Conservation (phyloP, 352 stramenopile species). For the Peronosclerospora sorghi region DNA sequence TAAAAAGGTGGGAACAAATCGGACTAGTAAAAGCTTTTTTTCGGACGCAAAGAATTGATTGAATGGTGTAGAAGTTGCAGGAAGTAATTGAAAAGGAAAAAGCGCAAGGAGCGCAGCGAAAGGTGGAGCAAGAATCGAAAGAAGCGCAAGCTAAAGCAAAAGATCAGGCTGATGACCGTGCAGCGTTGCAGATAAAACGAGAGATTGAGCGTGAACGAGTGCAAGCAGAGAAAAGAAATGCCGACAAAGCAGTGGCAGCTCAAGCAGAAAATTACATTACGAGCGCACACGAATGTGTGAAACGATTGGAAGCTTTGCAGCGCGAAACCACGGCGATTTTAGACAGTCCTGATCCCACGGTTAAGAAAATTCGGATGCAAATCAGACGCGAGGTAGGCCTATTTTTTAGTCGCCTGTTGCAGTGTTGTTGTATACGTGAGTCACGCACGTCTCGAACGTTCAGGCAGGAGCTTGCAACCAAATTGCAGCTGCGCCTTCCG, state of each 20-base stretch:
- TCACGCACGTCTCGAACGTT: background rate
- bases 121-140: slow-evolving; percentile 16
- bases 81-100: slow-evolving; percentile 17
- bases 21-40: background rate
- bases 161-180: slow-evolving; percentile 17
- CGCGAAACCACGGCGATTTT: slow-evolving; percentile 34
- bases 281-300: slow-evolving; percentile 33
- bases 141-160: slow-evolving; percentile 27
- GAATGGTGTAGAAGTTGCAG: slow-evolving; percentile 9
- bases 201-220: slow-evolving; percentile 20
- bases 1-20: slow-evolving; percentile 18
- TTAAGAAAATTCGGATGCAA: slow-evolving; percentile 62
- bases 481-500: slow-evolving; percentile 56
- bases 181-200: slow-evolving; percentile 18
- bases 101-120: slow-evolving; percentile 13
- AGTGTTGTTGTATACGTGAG: too few species aligned
- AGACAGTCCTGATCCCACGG: slow-evolving; percentile 26
- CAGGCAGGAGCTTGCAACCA: slow-evolving; percentile 74
- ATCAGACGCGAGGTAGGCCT: slow-evolving; percentile 46
- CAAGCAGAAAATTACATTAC: slow-evolving; percentile 32
- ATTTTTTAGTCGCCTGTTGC: background rate
- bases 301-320: slow-evolving; percentile 43
- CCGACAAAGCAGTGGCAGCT: slow-evolving; percentile 21
- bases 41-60: background rate
- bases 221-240: slow-evolving; percentile 25